A percentile compares a stretch with the other conserved stretches of the same genome.
phyloP scores from a whole-genome alignment of 371 early-diverging fungal species.

The Actinomucor elegans region DNA sequence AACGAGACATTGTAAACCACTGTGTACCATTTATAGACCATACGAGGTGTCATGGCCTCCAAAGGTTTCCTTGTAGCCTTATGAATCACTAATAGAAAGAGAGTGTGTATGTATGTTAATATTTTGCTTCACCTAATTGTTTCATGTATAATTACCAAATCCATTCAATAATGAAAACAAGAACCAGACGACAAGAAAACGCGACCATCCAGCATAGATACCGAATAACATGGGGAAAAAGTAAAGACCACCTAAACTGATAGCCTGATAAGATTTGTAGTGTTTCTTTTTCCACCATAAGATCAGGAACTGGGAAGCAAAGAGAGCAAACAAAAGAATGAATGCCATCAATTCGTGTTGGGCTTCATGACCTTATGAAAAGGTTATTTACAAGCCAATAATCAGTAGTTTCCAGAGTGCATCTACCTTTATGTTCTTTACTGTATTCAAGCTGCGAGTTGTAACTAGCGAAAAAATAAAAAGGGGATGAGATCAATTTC shows the following conservation, averaged over 20 bases:
- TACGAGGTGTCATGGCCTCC: constrained; percentile 66
- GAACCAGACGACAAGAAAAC: constrained; percentile 46
- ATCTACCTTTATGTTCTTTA: constrained; percentile 42
- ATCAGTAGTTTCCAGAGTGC: too few relatives aligned
- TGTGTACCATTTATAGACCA: constrained; percentile 73
- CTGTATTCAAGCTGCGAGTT: constrained; percentile 36
- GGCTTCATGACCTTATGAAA: constrained; percentile 58
- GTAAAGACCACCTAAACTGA: constrained; percentile 77
- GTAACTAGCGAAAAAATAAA: constrained; percentile 25
- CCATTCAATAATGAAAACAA: constrained; percentile 44
- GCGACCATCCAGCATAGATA: constrained; percentile 49
- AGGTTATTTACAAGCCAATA: too few relatives aligned
- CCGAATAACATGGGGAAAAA: constrained; percentile 59
- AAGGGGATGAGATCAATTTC: too few relatives aligned
- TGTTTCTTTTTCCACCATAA: constrained; percentile 80
- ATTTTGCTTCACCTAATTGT: too few relatives aligned
- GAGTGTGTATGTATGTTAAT: too few relatives aligned
- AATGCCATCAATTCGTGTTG: constrained; percentile 78
- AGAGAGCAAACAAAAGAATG: constrained; percentile 70
- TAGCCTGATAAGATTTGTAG: constrained; percentile 72
- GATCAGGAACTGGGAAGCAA: constrained; percentile 75
- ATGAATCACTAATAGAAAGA: constrained; percentile 46
- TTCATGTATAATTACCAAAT: constrained; percentile 43
- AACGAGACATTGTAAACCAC: constrained; percentile 65
- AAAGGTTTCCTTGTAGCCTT: constrained; percentile 64